A percentile compares a stretch with the other conserved stretches of the same genome.
Conservation (phyloP, 306 rosid species). For the Quercus berberidifolia region DNA sequence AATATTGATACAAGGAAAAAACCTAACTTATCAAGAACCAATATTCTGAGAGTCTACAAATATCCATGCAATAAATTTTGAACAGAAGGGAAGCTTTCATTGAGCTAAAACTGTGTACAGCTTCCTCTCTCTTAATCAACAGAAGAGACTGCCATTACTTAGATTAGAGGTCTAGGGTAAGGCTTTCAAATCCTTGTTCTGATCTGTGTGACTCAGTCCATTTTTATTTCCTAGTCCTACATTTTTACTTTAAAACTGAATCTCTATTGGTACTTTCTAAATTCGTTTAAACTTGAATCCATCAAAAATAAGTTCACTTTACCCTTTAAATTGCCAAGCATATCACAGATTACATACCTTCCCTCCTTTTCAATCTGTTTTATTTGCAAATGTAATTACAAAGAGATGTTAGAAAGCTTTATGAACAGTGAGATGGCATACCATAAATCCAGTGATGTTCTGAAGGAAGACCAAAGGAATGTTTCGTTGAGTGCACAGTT, state of each 20-base stretch:
- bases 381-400: background rate
- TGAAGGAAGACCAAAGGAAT: conserved; percentile 96
- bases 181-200: background rate
- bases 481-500: conserved; percentile 75
- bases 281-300: background rate
- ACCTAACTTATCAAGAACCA: background rate
- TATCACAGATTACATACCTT: background rate
- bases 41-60: background rate
- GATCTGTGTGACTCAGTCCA: conserved; percentile 5
- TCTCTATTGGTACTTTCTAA: conserved; percentile 7
- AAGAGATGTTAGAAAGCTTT: background rate
- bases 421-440: conserved; percentile 28
- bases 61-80: conserved; percentile 2
- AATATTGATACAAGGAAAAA: background rate
- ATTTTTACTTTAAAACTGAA: conserved; percentile 3
- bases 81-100: background rate
- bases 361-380: background rate
- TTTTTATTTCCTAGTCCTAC: conserved; percentile 5
- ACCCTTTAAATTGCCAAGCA: background rate
- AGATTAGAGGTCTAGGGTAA: background rate
- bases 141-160: background rate
- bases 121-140: background rate
- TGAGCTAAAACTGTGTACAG: background rate
- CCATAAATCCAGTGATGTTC: conserved; percentile 98
- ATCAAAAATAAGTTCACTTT: background rate